Base-by-base conservation (phyloP, 176 grass and related monocot species). In the Oryza nivara region DNA sequence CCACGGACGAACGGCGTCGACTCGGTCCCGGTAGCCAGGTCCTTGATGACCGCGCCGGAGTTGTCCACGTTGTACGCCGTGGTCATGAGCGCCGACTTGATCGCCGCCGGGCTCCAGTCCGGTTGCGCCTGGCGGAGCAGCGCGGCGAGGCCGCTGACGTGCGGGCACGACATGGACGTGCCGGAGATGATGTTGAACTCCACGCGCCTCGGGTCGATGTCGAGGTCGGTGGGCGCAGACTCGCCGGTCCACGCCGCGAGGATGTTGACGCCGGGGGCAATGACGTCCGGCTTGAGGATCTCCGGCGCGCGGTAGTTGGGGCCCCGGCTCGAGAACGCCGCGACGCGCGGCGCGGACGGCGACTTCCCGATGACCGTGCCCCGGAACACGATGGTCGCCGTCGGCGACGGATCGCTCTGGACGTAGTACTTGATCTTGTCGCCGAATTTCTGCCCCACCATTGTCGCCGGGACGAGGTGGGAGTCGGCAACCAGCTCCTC, bases 131-230 rank as follows among this genome's bases (percentile, higher is more conserved):
- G 80, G 36, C 81, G 83, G 81, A 97, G 91, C 72, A 97, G 73
- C 54, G 89, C 94, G 0, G 91, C 94, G 63, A 97, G 77, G 56
- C 94, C 94, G 86, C 94, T 97, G 16, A 94, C 94, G 47, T 94
- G 94, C 34, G 94, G 94, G 83, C 94, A 97, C 11, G 94, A 73
- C 94, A 97, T 97, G 82, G 94, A 97, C 7, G 94, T 97, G 0
- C 94, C 94, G 9, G 94, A 97, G 85, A 94, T 92, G 80, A 97
- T 92, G 56, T 97, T 97, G 90, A 97, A 97, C 79, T 84, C 78
- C 14, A 97, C 95, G 35, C 95, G 81, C 79, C 92, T 75, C 13
- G 90, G 11, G 74, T 97, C 92, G 65, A 94, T 88, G 11, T 86
- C 92, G n/a, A 94, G 88, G 69, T 94, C 92, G 2, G 95, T 94